A percentile compares a stretch with the other conserved stretches of the same genome.
phyloP scores from a whole-genome alignment of 1,284 basidiomycete genomes.

The Apiotrichum gamsii region DNA sequence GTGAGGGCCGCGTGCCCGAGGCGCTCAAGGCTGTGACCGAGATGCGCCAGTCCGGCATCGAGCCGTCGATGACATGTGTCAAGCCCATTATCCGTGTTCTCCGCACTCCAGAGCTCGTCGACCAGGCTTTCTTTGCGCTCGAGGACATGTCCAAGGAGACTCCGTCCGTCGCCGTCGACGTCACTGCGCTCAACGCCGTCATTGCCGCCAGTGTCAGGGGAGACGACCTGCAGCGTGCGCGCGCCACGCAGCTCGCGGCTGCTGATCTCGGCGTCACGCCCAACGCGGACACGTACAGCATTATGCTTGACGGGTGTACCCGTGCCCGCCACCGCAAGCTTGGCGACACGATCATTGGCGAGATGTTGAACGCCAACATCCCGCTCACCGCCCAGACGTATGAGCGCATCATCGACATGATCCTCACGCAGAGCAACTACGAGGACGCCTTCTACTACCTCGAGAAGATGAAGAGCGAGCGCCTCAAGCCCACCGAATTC shows the following conservation, averaged over 20 bases:
- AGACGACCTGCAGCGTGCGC: constrained; percentile 65
- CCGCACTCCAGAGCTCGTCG: constrained; percentile 54
- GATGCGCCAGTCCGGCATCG: constrained; percentile 31
- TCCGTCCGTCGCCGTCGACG: constrained; percentile 55
- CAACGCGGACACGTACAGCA: constrained; percentile 62
- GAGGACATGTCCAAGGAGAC: constrained; percentile 57
- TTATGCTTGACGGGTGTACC: constrained; percentile 62
- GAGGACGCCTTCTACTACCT: constrained; percentile 83
- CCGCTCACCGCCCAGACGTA: constrained; percentile 58
- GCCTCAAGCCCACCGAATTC: constrained; percentile 53
- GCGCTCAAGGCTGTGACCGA: constrained; percentile 34
- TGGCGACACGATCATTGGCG: constrained; percentile 35
- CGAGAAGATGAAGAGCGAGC: constrained; percentile 71
- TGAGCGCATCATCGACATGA: constrained; percentile 61
- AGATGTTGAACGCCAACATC: constrained; percentile 42
- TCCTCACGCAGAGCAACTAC: constrained; percentile 63
- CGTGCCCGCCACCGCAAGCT: constrained; percentile 26
- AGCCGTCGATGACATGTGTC: constrained; percentile 28
- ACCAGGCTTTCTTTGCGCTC: constrained; percentile 60
- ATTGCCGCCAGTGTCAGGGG: constrained; percentile 59
- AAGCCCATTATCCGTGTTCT: constrained; percentile 54
- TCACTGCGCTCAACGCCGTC: constrained; percentile 59
- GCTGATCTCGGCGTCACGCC: constrained; percentile 56
- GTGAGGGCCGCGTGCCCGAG: constrained; percentile 35
- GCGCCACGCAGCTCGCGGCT: constrained; percentile 66